Percentiles rank a stretch among this genome's conserved stretches.
Evolutionary conservation across 257 asterid species (phyloP).

Genomic region (Solanum megistacrolobum): DNA sequence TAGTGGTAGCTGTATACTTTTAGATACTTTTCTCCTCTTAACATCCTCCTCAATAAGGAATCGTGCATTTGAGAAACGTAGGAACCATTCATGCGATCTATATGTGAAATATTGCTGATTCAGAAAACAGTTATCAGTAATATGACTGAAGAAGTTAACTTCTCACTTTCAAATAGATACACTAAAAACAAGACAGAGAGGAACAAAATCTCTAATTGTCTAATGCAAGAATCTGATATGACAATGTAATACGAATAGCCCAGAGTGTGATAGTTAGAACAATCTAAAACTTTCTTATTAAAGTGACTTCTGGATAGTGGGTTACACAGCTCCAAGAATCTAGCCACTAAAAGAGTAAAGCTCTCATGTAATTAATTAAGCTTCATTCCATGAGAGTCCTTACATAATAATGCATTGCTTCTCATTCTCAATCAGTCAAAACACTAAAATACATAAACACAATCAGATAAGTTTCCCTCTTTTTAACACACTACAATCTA

Average conservation of each 20-base stretch:
- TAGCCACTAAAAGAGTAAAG: neutral
- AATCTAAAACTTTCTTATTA: neutral
- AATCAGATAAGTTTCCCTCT: neutral
- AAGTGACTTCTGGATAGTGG: neutral
- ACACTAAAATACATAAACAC: neutral
- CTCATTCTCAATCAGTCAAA: neutral
- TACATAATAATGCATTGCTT: neutral
- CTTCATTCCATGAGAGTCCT: neutral
- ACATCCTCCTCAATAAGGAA: conserved; percentile 45
- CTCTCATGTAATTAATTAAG: neutral
- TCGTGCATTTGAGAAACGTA: conserved; percentile 55
- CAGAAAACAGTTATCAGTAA: neutral
- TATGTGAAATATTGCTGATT: conserved; percentile 53
- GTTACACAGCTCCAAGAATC: neutral
- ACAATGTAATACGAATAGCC: neutral
- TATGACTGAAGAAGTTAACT: neutral
- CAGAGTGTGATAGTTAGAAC: neutral
- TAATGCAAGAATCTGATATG: neutral
- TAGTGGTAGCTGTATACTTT: conserved; percentile 86
- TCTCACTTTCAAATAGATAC: neutral
- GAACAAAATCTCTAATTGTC: neutral
- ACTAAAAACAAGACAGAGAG: neutral
- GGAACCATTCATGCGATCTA: conserved; percentile 17
- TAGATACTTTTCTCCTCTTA: conserved; percentile 72
- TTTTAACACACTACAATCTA: neutral